phyloP scores from a whole-genome alignment of 2,329 filamentous ascomycete species.

The Apiospora sp. region DNA sequence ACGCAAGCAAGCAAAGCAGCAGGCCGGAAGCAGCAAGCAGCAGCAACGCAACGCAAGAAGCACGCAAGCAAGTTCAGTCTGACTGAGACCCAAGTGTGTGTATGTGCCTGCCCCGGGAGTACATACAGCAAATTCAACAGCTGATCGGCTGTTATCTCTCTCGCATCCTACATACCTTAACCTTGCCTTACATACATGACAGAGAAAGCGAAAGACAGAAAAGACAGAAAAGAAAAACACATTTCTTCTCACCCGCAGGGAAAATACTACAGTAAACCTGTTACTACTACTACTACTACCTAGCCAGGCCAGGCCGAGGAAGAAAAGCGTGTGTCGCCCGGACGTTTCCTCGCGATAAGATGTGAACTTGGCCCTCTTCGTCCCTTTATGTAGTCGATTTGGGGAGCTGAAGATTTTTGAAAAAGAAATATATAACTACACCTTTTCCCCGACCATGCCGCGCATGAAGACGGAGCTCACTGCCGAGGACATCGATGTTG shows the following conservation, averaged over 20 bases:
- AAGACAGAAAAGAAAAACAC: not conserved
- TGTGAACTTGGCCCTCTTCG: constrained; percentile 18
- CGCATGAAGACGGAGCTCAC: constrained; percentile 20
- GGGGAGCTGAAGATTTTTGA: constrained; percentile 3
- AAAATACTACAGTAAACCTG: constrained; percentile 3
- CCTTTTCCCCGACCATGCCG: constrained; percentile 8
- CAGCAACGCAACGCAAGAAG: not conserved
- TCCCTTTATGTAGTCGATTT: not conserved
- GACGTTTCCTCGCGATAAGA: not conserved
- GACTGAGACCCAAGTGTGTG: not conserved
- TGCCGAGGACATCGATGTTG: constrained; percentile 7
- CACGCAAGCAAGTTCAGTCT: not conserved
- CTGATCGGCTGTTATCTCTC: constrained; percentile 8
- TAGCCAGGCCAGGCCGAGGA: constrained; percentile 1
- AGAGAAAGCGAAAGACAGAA: not conserved
- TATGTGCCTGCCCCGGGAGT: not conserved
- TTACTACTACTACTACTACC: not conserved
- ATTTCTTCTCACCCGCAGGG: not conserved
- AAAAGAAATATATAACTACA: not conserved
- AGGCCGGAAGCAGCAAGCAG: not conserved
- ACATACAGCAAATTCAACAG: not conserved
- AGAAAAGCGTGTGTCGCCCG: not conserved
- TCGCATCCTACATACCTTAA: not conserved
- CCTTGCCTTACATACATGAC: constrained; percentile 10
- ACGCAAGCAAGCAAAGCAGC: not conserved